Percentiles rank a stretch among this genome's conserved stretches.
phyloP scores from a whole-genome alignment of 345 rosid genomes.

The Anacardium occidentale region DNA sequence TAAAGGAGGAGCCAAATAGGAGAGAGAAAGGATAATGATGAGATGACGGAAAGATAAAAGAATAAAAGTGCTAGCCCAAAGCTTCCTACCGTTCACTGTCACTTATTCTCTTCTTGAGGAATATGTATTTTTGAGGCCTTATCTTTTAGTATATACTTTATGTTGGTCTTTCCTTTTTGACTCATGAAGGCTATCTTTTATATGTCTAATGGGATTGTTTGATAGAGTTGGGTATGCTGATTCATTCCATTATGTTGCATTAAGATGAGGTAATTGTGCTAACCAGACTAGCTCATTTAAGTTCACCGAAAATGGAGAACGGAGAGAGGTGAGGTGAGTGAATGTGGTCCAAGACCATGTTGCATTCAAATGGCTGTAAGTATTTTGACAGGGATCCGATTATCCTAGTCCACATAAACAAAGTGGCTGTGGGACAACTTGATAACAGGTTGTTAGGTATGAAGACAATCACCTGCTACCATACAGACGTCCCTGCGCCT shows the following conservation, averaged over 20 bases:
- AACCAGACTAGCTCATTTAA: too few species aligned
- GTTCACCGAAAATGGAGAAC: background rate
- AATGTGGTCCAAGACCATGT: constrained; percentile 42
- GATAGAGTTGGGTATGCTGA: too few species aligned
- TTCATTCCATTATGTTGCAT: too few species aligned
- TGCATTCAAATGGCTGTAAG: constrained; percentile 23
- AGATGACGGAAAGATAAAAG: background rate
- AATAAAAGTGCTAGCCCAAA: background rate
- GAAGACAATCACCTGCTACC: constrained; percentile 29
- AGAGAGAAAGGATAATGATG: background rate
- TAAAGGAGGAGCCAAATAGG: too few species aligned
- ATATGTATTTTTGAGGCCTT: background rate
- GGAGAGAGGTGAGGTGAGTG: background rate
- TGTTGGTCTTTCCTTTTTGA: background rate
- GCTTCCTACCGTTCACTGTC: constrained; percentile 11
- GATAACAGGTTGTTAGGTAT: constrained; percentile 30
- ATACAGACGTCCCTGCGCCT: constrained; percentile 21
- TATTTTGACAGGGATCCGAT: constrained; percentile 35
- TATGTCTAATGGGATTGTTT: too few species aligned
- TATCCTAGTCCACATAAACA: constrained; percentile 49
- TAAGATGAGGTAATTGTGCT: too few species aligned
- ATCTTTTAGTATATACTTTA: background rate
- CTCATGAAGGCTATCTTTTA: background rate
- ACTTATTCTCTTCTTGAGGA: constrained; percentile 2
- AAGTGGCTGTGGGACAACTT: constrained; percentile 25